Conservation (phyloP, 1,284 basidiomycete genomes). For the Exobasidium cylindrosporum region DNA sequence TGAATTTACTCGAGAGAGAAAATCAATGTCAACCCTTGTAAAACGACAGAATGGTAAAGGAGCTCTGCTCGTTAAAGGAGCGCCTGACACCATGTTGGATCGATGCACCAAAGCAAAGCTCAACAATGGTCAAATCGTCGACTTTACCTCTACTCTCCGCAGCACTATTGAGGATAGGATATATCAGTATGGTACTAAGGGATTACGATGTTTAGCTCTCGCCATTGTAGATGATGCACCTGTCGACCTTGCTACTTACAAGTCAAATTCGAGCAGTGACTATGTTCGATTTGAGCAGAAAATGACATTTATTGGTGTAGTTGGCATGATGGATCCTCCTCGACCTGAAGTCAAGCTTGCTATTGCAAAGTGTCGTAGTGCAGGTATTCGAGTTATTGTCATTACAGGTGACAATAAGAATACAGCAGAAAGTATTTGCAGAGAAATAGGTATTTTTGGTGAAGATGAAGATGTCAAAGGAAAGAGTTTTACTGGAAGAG, state of each 20-base stretch:
- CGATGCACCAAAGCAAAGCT: slow-evolving; percentile 66
- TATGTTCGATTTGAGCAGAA: slow-evolving; percentile 76
- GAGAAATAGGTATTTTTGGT: slow-evolving; percentile 92
- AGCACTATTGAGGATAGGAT: slow-evolving; percentile 58
- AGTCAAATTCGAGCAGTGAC: slow-evolving; percentile 62
- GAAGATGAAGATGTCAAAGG: slow-evolving; percentile 63
- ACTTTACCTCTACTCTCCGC: slow-evolving; percentile 49
- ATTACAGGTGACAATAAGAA: slow-evolving; percentile 99
- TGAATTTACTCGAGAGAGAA: slow-evolving; percentile 95
- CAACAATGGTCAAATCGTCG: not conserved
- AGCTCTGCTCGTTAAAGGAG: slow-evolving; percentile 79
- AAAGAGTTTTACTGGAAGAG: slow-evolving; percentile 90
- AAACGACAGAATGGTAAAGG: slow-evolving; percentile 61
- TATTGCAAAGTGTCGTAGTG: slow-evolving; percentile 82
- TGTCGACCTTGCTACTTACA: slow-evolving; percentile 65
- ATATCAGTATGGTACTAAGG: slow-evolving; percentile 73
- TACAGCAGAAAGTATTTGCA: slow-evolving; percentile 94
- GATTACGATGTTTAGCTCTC: slow-evolving; percentile 85
- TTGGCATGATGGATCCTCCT: slow-evolving; percentile 97
- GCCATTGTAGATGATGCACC: slow-evolving; percentile 73
- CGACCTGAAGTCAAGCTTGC: slow-evolving; percentile 86
- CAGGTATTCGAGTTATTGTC: slow-evolving; percentile 92
- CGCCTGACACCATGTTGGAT: slow-evolving; percentile 89
- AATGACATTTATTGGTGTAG: slow-evolving; percentile 88
- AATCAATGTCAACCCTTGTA: slow-evolving; percentile 96